Evolutionary conservation across 2,329 filamentous ascomycete species (phyloP), one percentile per base, ranked within the genome.

Genomic region (Penicillium aurantiogriseum): DNA sequence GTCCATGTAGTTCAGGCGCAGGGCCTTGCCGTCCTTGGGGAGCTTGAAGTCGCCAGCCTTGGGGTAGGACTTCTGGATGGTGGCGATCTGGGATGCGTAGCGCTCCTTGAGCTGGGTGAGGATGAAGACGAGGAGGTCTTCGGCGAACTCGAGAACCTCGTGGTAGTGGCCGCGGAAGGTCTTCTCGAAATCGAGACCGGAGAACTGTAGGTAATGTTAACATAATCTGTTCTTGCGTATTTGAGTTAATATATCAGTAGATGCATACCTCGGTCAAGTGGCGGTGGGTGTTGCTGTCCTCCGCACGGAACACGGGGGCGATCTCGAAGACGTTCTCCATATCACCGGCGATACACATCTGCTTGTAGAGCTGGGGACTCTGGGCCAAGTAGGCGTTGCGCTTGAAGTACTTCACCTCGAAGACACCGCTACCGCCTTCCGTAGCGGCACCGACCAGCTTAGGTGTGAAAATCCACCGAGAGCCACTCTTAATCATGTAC

Each of bases 351-450:
- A 88, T 86, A 65, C 85, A 80, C 84, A 88, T 87, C 69, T 88
- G 85, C 77, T 88, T 88, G 77, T 86, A 84, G 61, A 88, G 77
- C 67, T 88, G 85, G 8, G 85, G 85, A 39, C 81, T 85, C 67
- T 88, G 85, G 2, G 85, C 85, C 40, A 88, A 77, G 70, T 82
- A 88, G 27, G 91, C 93, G 63, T 88, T 85, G 70, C 88, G 85
- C 65, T 89, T 90, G 74, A 97, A 97, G 78, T 97, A 97, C 43
- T 88, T 87, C 66, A 97, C 81, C 67, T 88, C 83, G 76, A 99
- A 97, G 40, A 97, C 93, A 72, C 93, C 95, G 65, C 87, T 87
- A 63, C 94, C 94, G 68, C 94, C 93, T 78, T 99, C 94, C 4
- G 91, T 94, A 5, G 94, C 90, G 15, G 93, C 89, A 49, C 89